These are phyloP conservation scores for Aquilaria malaccensis DNA, from an alignment of 345 rosid species.

Conservation along the genomic window DNA sequence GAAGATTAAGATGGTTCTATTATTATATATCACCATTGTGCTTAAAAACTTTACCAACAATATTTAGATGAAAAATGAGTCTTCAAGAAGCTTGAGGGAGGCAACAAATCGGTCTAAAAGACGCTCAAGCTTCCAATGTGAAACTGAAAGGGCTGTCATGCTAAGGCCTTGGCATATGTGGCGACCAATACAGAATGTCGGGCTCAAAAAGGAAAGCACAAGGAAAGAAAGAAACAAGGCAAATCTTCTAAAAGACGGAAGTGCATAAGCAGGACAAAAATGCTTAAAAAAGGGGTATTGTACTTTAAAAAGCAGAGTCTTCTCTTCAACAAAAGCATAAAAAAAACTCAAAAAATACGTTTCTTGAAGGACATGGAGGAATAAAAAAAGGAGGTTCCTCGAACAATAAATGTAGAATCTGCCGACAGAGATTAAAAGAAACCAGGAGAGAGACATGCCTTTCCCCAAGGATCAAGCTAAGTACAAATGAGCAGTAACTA, in stretches of 20 bases:
- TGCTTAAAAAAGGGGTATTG: slow-evolving; percentile 14
- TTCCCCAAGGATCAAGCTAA: slow-evolving; percentile 34
- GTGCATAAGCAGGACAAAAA: slow-evolving; percentile 7
- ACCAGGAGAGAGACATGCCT: slow-evolving; percentile 1
- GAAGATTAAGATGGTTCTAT: neutral
- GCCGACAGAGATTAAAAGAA: slow-evolving; percentile 1
- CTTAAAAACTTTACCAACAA: neutral
- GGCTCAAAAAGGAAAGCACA: slow-evolving; percentile 9
- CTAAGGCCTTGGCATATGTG: slow-evolving; percentile 7
- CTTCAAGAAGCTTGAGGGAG: slow-evolving; percentile 16
- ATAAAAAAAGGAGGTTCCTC: neutral
- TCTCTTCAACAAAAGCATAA: slow-evolving; percentile 32
- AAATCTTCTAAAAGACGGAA: slow-evolving; percentile 22
- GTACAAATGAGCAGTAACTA: neutral
- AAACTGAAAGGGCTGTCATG: neutral
- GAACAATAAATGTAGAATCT: slow-evolving; percentile 12
- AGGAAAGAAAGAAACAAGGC: slow-evolving; percentile 12
- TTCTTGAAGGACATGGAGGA: no score
- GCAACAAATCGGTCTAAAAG: slow-evolving; percentile 7
- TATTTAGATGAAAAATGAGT: slow-evolving; percentile 10
- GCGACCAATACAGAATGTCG: slow-evolving; percentile 13
- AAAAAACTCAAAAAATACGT: neutral
- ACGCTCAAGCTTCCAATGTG: neutral
- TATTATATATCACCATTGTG: no score
- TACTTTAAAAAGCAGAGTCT: slow-evolving; percentile 39